Evolutionary conservation across 2,329 filamentous ascomycete species (phyloP).

Genomic region (Pseudogymnoascus sp.): DNA sequence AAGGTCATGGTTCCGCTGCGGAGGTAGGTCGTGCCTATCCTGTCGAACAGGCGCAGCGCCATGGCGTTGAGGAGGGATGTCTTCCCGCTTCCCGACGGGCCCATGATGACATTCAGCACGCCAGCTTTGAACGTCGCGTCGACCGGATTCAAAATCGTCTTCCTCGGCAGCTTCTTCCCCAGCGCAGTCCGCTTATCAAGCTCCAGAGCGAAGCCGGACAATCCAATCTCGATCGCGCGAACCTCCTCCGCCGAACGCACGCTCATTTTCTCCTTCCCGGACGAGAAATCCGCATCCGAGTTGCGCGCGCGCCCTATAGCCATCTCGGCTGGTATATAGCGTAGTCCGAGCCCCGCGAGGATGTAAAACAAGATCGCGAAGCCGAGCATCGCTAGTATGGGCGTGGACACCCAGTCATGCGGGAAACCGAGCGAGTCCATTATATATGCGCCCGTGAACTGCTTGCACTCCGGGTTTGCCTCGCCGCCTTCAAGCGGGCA

Average conservation of each 20-base stretch:
- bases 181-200: conserved; percentile 53
- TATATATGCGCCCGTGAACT: conserved; percentile 63
- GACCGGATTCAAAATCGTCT: conserved; percentile 59
- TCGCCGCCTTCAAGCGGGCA: conserved; percentile 59
- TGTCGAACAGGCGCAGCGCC: conserved; percentile 58
- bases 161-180: conserved; percentile 45
- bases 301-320: conserved; percentile 56
- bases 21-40: conserved; percentile 53
- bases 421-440: conserved; percentile 64
- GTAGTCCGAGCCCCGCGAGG: conserved; percentile 53
- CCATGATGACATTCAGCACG: conserved; percentile 70
- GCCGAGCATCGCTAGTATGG: conserved; percentile 54
- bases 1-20: conserved; percentile 58
- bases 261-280: conserved; percentile 63
- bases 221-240: conserved; percentile 55
- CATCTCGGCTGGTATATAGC: conserved; percentile 60
- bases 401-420: conserved; percentile 56
- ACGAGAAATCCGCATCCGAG: conserved; percentile 53
- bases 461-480: conserved; percentile 55
- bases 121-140: conserved; percentile 61
- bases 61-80: conserved; percentile 68
- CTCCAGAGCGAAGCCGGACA: conserved; percentile 56
- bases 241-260: conserved; percentile 45
- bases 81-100: conserved; percentile 70
- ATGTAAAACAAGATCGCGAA: conserved; percentile 58